Conservation (phyloP, 495 filamentous ascomycete species). For the Melanomma pulvis-pyrius region DNA sequence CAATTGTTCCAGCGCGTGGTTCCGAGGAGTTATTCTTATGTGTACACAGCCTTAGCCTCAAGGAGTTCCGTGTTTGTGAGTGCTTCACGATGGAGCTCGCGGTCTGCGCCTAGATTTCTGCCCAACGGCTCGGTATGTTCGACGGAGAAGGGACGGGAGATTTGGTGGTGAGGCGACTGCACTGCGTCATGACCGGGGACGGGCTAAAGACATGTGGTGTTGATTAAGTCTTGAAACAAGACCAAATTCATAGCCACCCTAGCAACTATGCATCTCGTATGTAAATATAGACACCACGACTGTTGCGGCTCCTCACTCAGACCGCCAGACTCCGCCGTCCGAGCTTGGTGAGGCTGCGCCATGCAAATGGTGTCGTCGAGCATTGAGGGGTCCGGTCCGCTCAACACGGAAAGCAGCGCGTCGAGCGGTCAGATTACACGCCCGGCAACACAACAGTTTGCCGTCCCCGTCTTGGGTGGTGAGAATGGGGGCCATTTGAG, state of each 20-base stretch:
- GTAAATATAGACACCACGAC: neutral
- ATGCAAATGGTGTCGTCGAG: neutral
- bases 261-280: neutral
- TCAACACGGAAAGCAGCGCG: neutral
- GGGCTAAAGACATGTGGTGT: neutral
- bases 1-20: neutral
- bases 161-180: neutral
- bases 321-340: neutral
- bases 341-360: neutral
- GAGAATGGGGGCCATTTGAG: neutral
- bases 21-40: neutral
- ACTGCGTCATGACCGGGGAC: neutral
- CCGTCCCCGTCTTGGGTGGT: neutral
- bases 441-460: neutral
- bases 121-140: neutral
- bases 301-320: neutral
- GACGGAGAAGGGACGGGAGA: neutral
- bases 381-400: neutral
- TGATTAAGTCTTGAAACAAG: conserved; percentile 2
- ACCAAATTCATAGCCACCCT: conserved; percentile 7
- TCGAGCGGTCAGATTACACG: neutral
- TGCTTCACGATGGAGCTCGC: neutral
- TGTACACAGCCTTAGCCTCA: neutral
- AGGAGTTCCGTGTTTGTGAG: neutral
- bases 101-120: neutral